Evolutionary conservation across 139 green algal genomes (phyloP), one percentile per base, ranked within the genome.

Genomic region (Chlorella sp.): DNA sequence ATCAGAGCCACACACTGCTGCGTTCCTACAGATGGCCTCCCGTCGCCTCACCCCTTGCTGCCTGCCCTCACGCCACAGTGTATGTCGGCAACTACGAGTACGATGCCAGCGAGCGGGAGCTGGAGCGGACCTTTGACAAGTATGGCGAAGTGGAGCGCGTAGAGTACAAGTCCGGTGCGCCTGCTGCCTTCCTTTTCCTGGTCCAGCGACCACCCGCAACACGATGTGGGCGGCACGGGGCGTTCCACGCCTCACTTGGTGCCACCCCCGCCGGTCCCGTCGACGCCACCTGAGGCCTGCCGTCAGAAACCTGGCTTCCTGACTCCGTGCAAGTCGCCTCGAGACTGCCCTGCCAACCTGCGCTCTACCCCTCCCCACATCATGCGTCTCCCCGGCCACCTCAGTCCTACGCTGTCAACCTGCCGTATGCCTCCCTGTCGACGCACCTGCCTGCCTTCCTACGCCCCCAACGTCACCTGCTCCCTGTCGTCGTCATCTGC

Each of bases 1-100:
- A 2, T 1, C 71, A 39, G 34, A 16, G 28, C 21, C 21, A 14
- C 64, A 78, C 30, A 39, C 18, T n/a, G 19, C 15, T 64, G 37
- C 18, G 2, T 16, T 37, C 53, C 81, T 57, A 34, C 73, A 30
- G 34, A 19, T 79, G 30, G 34, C 32, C 26, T 39, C 26, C 73
- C 73, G 73, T 32, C 73, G 73, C 30, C 48, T 9, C 5, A 5
- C 48, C 48, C 48, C 48, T 57, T 79, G 73, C 30, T 30, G 28
- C 73, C 73, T 36, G 18, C 36, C 18, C 76, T 53, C 75, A 57
- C 36, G 34, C 36, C 36, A n/a, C 83, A 86, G 83, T 93, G 34
- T 93, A 92, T 42, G 76, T 86, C 28, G 91, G 91, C 26, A 93
- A 93, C 83, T 93, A 93, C 64, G 87, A 89, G 84, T 93, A 91